Evolutionary conservation across 176 grass and related monocot species (phyloP).

Genomic region (Dendrocalamus sinicus): DNA sequence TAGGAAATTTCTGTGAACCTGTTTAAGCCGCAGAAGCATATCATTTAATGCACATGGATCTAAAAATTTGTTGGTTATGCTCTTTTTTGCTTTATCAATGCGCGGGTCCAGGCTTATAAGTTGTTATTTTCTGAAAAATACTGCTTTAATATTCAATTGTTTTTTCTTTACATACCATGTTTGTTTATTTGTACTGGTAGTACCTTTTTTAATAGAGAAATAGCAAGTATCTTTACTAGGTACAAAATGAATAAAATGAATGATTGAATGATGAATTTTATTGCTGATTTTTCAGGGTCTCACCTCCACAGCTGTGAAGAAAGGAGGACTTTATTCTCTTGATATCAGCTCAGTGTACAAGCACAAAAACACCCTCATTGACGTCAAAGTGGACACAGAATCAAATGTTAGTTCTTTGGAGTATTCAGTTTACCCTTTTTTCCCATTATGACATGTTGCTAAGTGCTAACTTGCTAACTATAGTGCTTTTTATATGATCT

Average conservation of each 20-base stretch:
- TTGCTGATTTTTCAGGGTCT: constrained; percentile 59
- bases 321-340: constrained; percentile 86
- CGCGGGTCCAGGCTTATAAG: too few species aligned
- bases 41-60: neutral
- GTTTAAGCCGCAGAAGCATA: neutral
- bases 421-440: constrained; percentile 28
- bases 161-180: neutral
- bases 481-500: constrained; percentile 45
- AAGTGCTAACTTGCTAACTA: constrained; percentile 1
- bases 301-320: constrained; percentile 89
- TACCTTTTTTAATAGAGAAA: neutral
- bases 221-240: neutral
- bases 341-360: constrained; percentile 86
- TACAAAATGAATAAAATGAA: neutral
- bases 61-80: too few species aligned
- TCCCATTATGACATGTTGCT: neutral
- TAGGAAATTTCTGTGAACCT: neutral
- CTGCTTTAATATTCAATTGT: neutral
- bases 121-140: neutral
- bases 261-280: constrained; percentile 12
- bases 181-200: neutral
- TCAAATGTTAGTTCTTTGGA: constrained; percentile 72
- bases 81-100: too few species aligned
- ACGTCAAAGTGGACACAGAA: constrained; percentile 89
- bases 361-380: constrained; percentile 77